Base-by-base conservation (phyloP, 2,329 filamentous ascomycete species). In the Stagonosporopsis cucurbitacearum region DNA sequence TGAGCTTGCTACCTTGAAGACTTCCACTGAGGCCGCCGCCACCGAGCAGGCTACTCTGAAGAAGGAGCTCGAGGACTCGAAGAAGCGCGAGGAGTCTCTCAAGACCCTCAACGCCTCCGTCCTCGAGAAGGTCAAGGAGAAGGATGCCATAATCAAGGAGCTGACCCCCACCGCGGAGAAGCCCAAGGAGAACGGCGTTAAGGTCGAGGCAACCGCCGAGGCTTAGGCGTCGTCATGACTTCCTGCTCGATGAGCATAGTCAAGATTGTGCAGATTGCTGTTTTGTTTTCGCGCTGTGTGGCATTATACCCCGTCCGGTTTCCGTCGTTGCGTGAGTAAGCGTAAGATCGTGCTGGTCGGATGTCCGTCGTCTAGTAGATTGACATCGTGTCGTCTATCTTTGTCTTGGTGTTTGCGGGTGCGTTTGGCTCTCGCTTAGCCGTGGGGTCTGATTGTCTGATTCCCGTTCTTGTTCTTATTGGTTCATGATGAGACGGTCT, bases 61-160 rank as follows among this genome's bases (percentile, higher is more conserved):
- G 52, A 60, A 62, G 46, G 60, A 65, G 23, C 59, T 67, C 32
- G 65, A 58, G 22, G 54, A 46, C 28, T 62, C 63, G 5, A 59
- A 65, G 60, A 50, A 53, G 42, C 54, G 50, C 2, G 58, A 64
- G 36, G 62, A 63, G 26, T 52, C 48, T 15, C 61, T 64, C 52
- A 65, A 58, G 26, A 35, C 53, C 5, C 55, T 60, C 15, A 65
- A 63, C 42, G 57, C 59, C 20, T 45, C 50, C 17, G 47, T 60
- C 19, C 37, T 63, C 37, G 49, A 62, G 35, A 63, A 67, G 56
- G 50, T 60, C 23, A 66, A 67, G 45, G 58, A 58, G 11, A 56
- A 64, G 54, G 60, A 62, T 12, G 48, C 58, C 11, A 58, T 64
- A 51, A 53, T 60, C 19, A 59, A 58, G 46, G 56, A 63, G 37